Evolutionary conservation across 352 stramenopile genomes (phyloP), one percentile per base, ranked within the genome.

Genomic region (Globisporangium nodosum): DNA sequence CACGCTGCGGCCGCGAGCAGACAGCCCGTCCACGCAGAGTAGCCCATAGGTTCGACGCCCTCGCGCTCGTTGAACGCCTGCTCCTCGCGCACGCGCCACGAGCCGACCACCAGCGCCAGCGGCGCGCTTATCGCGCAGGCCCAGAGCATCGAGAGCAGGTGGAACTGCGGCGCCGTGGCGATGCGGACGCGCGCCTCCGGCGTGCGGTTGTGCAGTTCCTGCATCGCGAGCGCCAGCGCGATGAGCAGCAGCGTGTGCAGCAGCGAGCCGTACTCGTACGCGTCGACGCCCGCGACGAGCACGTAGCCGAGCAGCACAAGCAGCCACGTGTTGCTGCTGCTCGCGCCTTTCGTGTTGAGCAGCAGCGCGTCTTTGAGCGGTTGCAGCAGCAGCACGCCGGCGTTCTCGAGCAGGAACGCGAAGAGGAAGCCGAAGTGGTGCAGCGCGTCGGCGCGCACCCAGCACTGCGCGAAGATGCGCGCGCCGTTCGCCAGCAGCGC

Each of bases 391-490:
- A 83, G 52, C 48, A 71, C 46, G 30, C 69, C 71, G 24, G 72
- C 54, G 65, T 81, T 68, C 58, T 88, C 76, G 40, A 91, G 53
- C 52, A 91, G 57, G 51, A 91, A 87, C 50, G 77, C 78, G 49
- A 89, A 83, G n/a, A 89, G 63, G 54, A 85, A 68, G 2, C 78
- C 81, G 35, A 89, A 91, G 51, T 88, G 77, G 35, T 78, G 67
- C 27, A 91, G 64, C 42, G 81, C 76, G n/a, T 81, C 74, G 8
- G 65, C 65, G 11, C 69, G 65, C 20, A 88, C 53, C 60, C 71
- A 88, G 48, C 75, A 74, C 53, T 70, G 70, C 31, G 69, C 67
- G 8, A 87, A 59, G 21, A 77, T 68, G 11, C 68, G 71, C 16
- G 63, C 46, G 2, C 66, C 81, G 52, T 76, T 76, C 37, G 72